These are phyloP conservation scores for Peronospora belbahrii DNA, from an alignment of 352 stramenopile genomes.

Conservation along the genomic window DNA sequence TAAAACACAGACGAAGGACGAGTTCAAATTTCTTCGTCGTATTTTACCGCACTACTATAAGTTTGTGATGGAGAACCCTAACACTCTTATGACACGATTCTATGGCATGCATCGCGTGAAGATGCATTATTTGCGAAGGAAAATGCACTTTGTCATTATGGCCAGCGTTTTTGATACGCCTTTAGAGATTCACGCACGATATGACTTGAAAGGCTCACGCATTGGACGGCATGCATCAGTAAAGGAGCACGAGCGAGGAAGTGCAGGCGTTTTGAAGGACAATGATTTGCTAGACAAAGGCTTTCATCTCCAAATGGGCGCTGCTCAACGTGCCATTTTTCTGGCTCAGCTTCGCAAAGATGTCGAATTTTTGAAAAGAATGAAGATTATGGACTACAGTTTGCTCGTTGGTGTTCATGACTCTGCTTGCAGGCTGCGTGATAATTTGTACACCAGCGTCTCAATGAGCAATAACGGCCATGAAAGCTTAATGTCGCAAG, in stretches of 20 bases:
- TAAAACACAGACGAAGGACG: conserved; percentile 98
- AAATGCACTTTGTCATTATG: conserved; percentile 95
- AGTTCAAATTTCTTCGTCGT: conserved; percentile 96
- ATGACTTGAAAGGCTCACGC: conserved; percentile 88
- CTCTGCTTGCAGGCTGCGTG: conserved; percentile 45
- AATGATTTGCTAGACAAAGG: conserved; percentile 85
- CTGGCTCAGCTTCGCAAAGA: conserved; percentile 85
- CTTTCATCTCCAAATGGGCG: conserved; percentile 81
- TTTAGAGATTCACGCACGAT: conserved; percentile 84
- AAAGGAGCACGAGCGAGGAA: conserved; percentile 56
- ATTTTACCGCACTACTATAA: conserved; percentile 98
- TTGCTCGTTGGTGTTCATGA: conserved; percentile 90
- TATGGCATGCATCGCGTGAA: conserved; percentile 98
- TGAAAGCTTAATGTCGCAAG: conserved; percentile 5
- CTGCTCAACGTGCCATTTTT: conserved; percentile 63
- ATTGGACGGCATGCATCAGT: conserved; percentile 68
- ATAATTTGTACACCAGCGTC: conserved; percentile 34
- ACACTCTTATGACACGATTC: conserved; percentile 96
- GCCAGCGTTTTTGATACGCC: conserved; percentile 95
- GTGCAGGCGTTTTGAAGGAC: conserved; percentile 83
- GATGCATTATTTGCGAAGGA: conserved; percentile 90
- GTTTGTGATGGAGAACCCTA: conserved; percentile 94
- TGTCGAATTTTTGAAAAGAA: conserved; percentile 84
- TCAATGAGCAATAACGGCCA: conserved; percentile 10
- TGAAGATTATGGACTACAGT: conserved; percentile 95